Base-by-base conservation (phyloP, 768 basidiomycete species). In the Pleurotus giganteus region DNA sequence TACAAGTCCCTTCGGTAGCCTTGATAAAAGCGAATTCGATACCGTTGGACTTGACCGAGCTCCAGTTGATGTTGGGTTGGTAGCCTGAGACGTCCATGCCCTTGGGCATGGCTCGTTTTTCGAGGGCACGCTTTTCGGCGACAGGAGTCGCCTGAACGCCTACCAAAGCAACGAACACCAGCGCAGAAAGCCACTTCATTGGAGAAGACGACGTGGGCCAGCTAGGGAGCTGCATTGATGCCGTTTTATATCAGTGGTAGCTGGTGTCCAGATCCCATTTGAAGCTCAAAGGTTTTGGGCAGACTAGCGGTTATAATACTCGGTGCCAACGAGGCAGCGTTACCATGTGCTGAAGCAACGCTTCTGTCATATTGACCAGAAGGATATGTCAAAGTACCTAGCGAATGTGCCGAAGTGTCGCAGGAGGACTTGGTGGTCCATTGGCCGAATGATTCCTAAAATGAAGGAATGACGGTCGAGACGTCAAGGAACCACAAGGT, bases 1-100 rank as follows among this genome's bases (percentile, higher is more conserved):
- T 47, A 83, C 82, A 62, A n/a, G 74, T 83, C 7, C 79, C 79
- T 63, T 87, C 84, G 2, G 85, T 87, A 7, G 84, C 85, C 63
- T 86, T 87, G 76, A 87, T 85, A 62, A 76, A 86, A 2, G 70
- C 81, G 60, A 84, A 87, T 11, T 69, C 54, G 28, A 84, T 64
- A 3, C 81, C 84, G 56, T 80, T 79, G 11, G 74, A 63, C 57
- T 70, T 74, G 57, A 84, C 79, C 2, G 73, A 70, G 34, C 61
- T 68, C 82, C 82, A 86, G 63, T 84, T 69, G 34, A 86, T 65
- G 58, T 58, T 62, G 11, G 72, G 61, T 57, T 86, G 84, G 44
- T 69, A 77, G 61, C 62, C 47, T 9, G 83, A 84, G 54, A 86
- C 78, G 57, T 85, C 84, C 44, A 84, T 79, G 15, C 83, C 83